phyloP scores from a whole-genome alignment of 495 filamentous ascomycete species.

The Amphirosellinia nigrospora region DNA sequence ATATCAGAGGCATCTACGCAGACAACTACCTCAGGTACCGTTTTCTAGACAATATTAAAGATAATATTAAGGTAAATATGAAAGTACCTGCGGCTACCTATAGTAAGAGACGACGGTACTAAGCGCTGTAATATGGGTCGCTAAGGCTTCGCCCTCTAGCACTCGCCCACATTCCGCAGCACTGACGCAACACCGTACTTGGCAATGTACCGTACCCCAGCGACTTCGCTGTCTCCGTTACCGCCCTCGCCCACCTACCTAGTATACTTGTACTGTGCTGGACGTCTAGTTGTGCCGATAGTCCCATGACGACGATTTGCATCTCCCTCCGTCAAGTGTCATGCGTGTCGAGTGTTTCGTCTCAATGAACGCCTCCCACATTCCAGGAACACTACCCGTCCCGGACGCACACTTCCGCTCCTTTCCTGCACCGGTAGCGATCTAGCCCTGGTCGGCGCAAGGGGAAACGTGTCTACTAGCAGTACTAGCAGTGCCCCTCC shows the following conservation, averaged over 20 bases:
- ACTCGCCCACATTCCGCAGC: slow-evolving; percentile 20
- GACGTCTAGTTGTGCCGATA: slow-evolving; percentile 5
- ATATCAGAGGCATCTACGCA: neutral
- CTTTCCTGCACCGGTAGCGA: neutral
- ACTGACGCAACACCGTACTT: slow-evolving; percentile 17
- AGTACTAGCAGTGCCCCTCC: slow-evolving; percentile 20
- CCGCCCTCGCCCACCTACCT: no score
- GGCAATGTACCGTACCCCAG: neutral
- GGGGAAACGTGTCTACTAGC: slow-evolving; percentile 23
- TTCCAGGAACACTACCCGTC: slow-evolving; percentile 16
- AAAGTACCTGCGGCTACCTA: no score
- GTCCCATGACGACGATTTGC: slow-evolving; percentile 17
- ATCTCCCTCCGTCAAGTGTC: slow-evolving; percentile 7
- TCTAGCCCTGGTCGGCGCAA: neutral
- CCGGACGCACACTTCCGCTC: slow-evolving; percentile 18
- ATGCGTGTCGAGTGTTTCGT: neutral
- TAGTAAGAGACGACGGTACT: neutral
- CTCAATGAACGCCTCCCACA: slow-evolving; percentile 19
- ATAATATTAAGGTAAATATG: neutral
- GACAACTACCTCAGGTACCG: neutral
- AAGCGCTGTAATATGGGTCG: neutral
- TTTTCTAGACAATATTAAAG: neutral
- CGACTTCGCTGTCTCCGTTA: neutral
- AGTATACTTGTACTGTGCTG: no score
- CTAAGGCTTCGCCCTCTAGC: neutral